These are phyloP conservation scores for Phycomyces nitens DNA, from an alignment of 192 early-diverging fungal species.

Conservation along the genomic window DNA sequence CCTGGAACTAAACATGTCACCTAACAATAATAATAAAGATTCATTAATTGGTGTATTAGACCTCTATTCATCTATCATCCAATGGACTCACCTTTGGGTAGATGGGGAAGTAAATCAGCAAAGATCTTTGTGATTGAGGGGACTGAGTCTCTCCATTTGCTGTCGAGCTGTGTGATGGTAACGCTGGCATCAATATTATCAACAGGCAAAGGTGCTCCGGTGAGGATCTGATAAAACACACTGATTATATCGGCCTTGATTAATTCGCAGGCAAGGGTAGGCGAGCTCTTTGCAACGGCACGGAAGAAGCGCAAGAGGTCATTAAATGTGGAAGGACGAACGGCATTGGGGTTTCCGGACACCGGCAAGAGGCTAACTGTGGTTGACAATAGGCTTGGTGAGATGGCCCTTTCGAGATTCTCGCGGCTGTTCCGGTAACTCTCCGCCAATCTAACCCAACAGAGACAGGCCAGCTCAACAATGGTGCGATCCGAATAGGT, in stretches of 20 bases:
- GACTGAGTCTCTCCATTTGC: constrained; percentile 27
- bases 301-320: constrained; percentile 55
- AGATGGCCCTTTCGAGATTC: constrained; percentile 56
- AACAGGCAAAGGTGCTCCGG: constrained; percentile 29
- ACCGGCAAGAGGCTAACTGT: constrained; percentile 55
- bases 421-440: constrained; percentile 54
- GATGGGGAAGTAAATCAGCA: constrained; percentile 53
- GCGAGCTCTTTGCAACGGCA: constrained; percentile 52
- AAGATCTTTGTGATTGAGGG: constrained; percentile 49
- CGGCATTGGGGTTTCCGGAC: constrained; percentile 34
- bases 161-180: constrained; percentile 21
- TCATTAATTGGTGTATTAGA: too few relatives aligned
- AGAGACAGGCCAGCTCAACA: constrained; percentile 63
- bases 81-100: constrained; percentile 43
- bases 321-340: constrained; percentile 46
- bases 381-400: constrained; percentile 50
- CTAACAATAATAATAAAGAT: neutral
- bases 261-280: constrained; percentile 39
- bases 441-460: constrained; percentile 60
- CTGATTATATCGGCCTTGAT: constrained; percentile 42
- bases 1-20: constrained; percentile 20
- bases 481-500: constrained; percentile 69
- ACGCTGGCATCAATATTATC: constrained; percentile 18
- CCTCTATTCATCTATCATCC: too few relatives aligned
- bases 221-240: constrained; percentile 42